These are phyloP conservation scores for Cordyceps militaris DNA, from an alignment of 2,329 filamentous ascomycete genomes.

Conservation along the genomic window DNA sequence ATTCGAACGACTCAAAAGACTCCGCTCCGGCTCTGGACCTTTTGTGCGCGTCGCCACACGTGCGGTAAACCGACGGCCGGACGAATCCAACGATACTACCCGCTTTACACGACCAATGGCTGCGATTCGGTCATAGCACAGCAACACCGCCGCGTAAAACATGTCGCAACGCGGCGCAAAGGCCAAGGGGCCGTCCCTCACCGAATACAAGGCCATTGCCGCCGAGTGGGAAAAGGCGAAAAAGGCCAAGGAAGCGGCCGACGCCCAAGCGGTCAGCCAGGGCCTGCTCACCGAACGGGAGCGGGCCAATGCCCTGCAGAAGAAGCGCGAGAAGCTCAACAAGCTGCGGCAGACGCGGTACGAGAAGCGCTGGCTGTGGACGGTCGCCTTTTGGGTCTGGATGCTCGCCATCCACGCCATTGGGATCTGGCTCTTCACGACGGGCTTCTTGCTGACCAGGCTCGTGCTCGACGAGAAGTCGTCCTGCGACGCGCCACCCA, in stretches of 20 bases:
- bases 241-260: slow-evolving; percentile 38
- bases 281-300: slow-evolving; percentile 27
- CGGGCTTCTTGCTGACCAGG: slow-evolving; percentile 87
- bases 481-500: slow-evolving; percentile 60
- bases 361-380: slow-evolving; percentile 49
- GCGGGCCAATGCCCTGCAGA: slow-evolving; percentile 33
- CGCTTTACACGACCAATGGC: neutral
- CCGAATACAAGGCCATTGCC: slow-evolving; percentile 47
- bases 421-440: slow-evolving; percentile 88
- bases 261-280: slow-evolving; percentile 26
- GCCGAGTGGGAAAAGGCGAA: slow-evolving; percentile 49
- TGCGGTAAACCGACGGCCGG: neutral
- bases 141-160: neutral
- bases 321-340: slow-evolving; percentile 41
- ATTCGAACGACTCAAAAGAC: neutral
- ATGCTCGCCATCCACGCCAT: slow-evolving; percentile 67
- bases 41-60: neutral
- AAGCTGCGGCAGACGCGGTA: slow-evolving; percentile 40
- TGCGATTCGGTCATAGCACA: slow-evolving; percentile 3
- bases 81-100: neutral
- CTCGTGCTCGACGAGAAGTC: slow-evolving; percentile 73
- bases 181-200: slow-evolving; percentile 10
- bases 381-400: slow-evolving; percentile 61
- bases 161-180: slow-evolving; percentile 11
- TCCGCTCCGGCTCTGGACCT: neutral